A percentile compares a stretch with the other conserved stretches of the same genome.
phyloP scores from a whole-genome alignment of 2,329 filamentous ascomycete species.

The Bipolaris gigantea region DNA sequence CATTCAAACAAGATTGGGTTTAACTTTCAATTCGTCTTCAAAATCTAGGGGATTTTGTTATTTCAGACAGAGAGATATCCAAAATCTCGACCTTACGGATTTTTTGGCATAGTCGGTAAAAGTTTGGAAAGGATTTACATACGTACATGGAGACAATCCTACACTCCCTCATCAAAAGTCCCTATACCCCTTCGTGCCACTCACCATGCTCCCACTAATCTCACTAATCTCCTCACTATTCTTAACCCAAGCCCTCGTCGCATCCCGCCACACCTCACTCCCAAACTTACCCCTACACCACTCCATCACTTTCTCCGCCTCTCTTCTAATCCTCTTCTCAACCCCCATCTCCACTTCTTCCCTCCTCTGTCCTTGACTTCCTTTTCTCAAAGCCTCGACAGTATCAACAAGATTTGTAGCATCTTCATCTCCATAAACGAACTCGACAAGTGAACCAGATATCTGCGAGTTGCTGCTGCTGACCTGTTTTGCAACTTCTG shows the following conservation, averaged over 20 bases:
- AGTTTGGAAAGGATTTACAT: too few species aligned
- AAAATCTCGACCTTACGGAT: too few species aligned
- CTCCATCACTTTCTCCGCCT: slow-evolving; percentile 48
- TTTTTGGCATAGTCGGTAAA: too few species aligned
- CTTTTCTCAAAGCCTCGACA: slow-evolving; percentile 45
- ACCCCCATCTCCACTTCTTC: slow-evolving; percentile 31
- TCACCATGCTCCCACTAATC: slow-evolving; percentile 50
- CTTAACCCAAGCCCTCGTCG: slow-evolving; percentile 49
- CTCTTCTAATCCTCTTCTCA: slow-evolving; percentile 39
- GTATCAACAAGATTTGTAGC: slow-evolving; percentile 37
- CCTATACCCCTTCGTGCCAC: slow-evolving; percentile 49
- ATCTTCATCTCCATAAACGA: slow-evolving; percentile 25
- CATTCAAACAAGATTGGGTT: too few species aligned
- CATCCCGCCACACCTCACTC: slow-evolving; percentile 47
- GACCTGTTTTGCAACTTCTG: slow-evolving; percentile 6
- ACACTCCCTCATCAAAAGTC: slow-evolving; percentile 41
- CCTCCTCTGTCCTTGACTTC: slow-evolving; percentile 13
- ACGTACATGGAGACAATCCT: too few species aligned
- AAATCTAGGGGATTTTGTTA: too few species aligned
- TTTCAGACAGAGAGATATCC: too few species aligned
- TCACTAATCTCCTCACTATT: slow-evolving; percentile 46
- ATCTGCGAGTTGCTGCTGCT: slow-evolving; percentile 7
- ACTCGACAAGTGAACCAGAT: slow-evolving; percentile 14
- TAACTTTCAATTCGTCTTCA: too few species aligned
- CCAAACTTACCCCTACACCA: slow-evolving; percentile 54